Evolutionary conservation across 768 basidiomycete species (phyloP).

Genomic region (Suillus lakei): DNA sequence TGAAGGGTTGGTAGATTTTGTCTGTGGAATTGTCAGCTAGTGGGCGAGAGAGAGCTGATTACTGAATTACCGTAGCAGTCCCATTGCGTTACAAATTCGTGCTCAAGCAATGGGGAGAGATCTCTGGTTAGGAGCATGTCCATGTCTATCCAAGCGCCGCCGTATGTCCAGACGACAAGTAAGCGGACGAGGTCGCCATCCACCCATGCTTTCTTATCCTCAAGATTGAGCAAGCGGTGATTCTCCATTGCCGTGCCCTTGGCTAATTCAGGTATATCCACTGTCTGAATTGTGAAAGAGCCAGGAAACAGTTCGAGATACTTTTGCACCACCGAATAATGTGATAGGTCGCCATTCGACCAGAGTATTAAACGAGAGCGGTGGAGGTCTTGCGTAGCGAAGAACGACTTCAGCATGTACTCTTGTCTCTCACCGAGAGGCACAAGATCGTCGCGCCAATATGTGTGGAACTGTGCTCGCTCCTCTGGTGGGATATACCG

Average conservation of each 20-base stretch:
- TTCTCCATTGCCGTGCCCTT: conserved; percentile 77
- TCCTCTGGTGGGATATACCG: conserved; percentile 40
- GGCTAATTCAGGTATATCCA: conserved; percentile 71
- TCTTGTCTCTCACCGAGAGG: conserved; percentile 83
- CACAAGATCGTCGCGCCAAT: conserved; percentile 90
- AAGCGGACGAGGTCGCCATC: conserved; percentile 91
- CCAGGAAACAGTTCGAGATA: conserved; percentile 71
- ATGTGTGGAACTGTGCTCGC: conserved; percentile 82
- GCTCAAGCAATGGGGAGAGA: conserved; percentile 83
- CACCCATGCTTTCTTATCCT: conserved; percentile 87
- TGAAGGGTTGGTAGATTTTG: conserved; percentile 78
- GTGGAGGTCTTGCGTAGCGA: conserved; percentile 82
- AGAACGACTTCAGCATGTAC: conserved; percentile 89
- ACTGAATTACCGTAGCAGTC: conserved; percentile 84
- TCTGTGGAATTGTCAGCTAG: conserved; percentile 43
- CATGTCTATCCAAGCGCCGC: conserved; percentile 98
- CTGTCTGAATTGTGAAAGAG: conserved; percentile 68
- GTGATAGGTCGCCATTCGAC: conserved; percentile 82
- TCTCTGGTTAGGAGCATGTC: conserved; percentile 90
- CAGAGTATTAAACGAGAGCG: conserved; percentile 81
- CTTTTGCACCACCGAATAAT: conserved; percentile 58
- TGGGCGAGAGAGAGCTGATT: neutral
- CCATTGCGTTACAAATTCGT: conserved; percentile 98
- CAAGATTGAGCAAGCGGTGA: conserved; percentile 58
- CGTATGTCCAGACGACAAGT: conserved; percentile 85